Evolutionary conservation across 257 asterid genomes (phyloP).

Genomic region (Nicotiana knightiana): DNA sequence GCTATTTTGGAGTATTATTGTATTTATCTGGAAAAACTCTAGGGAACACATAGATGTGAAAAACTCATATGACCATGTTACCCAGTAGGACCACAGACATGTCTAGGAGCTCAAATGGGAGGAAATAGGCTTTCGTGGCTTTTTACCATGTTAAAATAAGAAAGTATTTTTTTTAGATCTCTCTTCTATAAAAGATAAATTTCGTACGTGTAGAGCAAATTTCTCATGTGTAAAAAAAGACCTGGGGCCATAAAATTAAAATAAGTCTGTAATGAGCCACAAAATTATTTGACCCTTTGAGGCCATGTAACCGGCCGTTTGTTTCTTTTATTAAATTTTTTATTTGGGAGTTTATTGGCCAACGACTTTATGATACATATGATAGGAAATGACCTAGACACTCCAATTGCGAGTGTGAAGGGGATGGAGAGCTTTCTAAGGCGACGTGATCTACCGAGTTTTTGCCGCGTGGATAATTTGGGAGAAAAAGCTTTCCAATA

Average conservation of each 20-base stretch:
- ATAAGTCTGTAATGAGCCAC: too few species aligned
- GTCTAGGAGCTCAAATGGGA: too few species aligned
- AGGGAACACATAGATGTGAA: background rate
- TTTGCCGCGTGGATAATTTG: conserved; percentile 32
- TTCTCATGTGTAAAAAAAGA: too few species aligned
- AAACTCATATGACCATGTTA: background rate
- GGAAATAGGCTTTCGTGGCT: too few species aligned
- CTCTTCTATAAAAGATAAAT: too few species aligned
- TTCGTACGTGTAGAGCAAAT: too few species aligned
- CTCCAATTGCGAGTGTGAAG: conserved; percentile 22
- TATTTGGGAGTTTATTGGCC: background rate
- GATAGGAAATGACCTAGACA: conserved; percentile 45
- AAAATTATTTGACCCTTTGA: too few species aligned
- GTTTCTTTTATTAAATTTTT: background rate
- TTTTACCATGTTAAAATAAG: too few species aligned
- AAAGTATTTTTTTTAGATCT: too few species aligned
- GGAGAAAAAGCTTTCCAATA: conserved; percentile 17
- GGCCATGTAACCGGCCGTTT: too few species aligned
- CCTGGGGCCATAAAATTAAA: too few species aligned
- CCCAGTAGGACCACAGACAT: too few species aligned
- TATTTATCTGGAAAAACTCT: background rate
- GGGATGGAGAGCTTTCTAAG: conserved; percentile 58
- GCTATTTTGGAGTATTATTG: background rate
- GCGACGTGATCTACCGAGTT: conserved; percentile 67
- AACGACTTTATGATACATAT: background rate